Conservation (phyloP, 2,329 filamentous ascomycete genomes). For the Tolypocladium sp. region DNA sequence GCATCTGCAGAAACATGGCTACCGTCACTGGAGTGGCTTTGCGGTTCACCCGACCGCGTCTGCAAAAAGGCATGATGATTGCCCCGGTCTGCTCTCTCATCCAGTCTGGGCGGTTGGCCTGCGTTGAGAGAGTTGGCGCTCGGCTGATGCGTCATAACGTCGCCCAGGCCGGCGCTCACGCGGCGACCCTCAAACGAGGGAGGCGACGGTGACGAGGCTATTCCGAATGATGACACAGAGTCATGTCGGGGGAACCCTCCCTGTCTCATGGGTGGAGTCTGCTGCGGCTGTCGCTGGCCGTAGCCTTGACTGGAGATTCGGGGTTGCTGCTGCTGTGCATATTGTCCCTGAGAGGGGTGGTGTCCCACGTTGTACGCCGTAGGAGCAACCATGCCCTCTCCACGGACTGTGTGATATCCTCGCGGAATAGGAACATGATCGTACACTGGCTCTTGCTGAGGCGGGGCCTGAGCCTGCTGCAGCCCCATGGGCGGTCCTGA, state of each 20-base stretch:
- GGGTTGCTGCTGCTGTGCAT: constrained; percentile 4
- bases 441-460: constrained; percentile 22
- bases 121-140: not conserved
- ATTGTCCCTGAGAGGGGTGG: constrained; percentile 3
- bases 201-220: not conserved
- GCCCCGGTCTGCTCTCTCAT: not conserved
- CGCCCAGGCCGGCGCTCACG: not conserved
- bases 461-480: not conserved
- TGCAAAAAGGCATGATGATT: not conserved
- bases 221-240: constrained; percentile 2
- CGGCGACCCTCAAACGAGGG: not conserved
- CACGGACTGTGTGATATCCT: constrained; percentile 25
- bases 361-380: constrained; percentile 16
- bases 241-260: not conserved
- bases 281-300: not conserved
- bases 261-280: constrained; percentile 3
- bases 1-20: not conserved
- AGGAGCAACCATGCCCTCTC: constrained; percentile 21
- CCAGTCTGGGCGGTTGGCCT: not conserved
- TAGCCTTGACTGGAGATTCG: constrained; percentile 5
- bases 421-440: constrained; percentile 27
- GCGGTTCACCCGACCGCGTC: not conserved
- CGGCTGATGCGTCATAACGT: not conserved
- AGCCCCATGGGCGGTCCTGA: not conserved
- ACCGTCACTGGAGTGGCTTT: not conserved